Evolutionary conservation across 768 basidiomycete genomes (phyloP), one percentile per base, ranked within the genome.

Genomic region (Amanita polypyramis): DNA sequence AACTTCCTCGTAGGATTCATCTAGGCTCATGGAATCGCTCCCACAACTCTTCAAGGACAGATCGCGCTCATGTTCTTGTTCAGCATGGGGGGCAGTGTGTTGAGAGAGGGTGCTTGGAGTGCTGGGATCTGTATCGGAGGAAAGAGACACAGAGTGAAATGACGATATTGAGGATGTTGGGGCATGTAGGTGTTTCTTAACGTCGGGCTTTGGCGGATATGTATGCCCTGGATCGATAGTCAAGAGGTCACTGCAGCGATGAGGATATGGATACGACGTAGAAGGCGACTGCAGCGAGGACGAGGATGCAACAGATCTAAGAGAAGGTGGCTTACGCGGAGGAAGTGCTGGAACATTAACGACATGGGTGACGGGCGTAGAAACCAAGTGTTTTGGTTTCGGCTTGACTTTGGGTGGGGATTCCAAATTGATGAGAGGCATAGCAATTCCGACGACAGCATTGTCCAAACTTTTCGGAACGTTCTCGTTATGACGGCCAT

Each of bases 121-220:
- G 50, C 64, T 65, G 14, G 68, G 61, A 50, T 70, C 69, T 25
- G 70, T 69, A 52, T 82, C 80, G 5, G 82, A 83, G 1, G 85
- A 88, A 14, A 89, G 72, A 1, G 86, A 89, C 20, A 89, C 82
- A 2, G 86, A 87, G 55, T 87, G 85, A 52, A 90, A 87, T 23
- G 86, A 89, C 2, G 86, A 88, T 33, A 86, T 74, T 41, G 86
- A 89, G 1, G 84, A 85, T 2, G 73, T 74, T 4, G 76, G 73
- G 4, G 67, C 73, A 58, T 88, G 85, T 35, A 62, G 51, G 44
- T 65, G 70, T 15, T 61, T 60, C 53, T 60, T 62, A 27, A 60
- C 53, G 45, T 64, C 65, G 50, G 61, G 63, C 50, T 64, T 67
- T 39, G 61, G 75, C 14, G 80, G 79, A 56, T 81, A 79, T 4